These are phyloP conservation scores for Gloeophyllum trabeum DNA, from an alignment of 768 basidiomycete species.

Conservation along the genomic window DNA sequence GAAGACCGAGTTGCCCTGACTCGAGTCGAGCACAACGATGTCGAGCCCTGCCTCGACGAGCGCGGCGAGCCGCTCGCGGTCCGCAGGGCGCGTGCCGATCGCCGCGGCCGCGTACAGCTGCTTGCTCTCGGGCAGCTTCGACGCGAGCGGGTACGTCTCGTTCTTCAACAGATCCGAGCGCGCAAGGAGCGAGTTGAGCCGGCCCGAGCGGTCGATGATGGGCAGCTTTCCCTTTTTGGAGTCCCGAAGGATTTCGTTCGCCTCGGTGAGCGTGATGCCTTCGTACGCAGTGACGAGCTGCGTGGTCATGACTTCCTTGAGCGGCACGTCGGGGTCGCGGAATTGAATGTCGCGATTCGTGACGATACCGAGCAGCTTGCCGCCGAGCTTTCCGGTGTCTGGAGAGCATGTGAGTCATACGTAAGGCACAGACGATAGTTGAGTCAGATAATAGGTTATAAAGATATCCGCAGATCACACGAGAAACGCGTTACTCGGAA, in stretches of 20 bases:
- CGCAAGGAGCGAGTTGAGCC: constrained; percentile 77
- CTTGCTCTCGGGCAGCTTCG: constrained; percentile 83
- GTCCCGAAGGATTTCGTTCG: constrained; percentile 89
- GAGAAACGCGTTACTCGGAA: constrained; percentile 64
- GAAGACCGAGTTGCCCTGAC: constrained; percentile 91
- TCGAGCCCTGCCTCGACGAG: constrained; percentile 94
- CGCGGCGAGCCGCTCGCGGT: constrained; percentile 72
- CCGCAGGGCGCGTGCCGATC: constrained; percentile 84
- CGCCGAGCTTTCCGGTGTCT: constrained; percentile 84
- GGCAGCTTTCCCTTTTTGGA: constrained; percentile 98
- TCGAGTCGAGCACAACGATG: constrained; percentile 90
- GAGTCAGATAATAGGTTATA: constrained; percentile 1
- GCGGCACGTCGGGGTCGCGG: constrained; percentile 49
- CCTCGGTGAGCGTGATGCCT: constrained; percentile 85
- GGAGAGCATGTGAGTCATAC: constrained; percentile 14
- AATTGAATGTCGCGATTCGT: constrained; percentile 96
- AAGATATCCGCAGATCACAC: constrained; percentile 66
- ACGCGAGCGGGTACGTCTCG: constrained; percentile 91
- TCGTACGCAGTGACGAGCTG: constrained; percentile 76
- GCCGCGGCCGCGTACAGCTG: constrained; percentile 96
- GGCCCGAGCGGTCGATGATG: constrained; percentile 54
- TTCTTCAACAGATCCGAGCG: constrained; percentile 97
- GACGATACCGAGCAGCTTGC: constrained; percentile 92
- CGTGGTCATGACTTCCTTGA: constrained; percentile 84
- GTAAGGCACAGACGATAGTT: no score